phyloP scores from a whole-genome alignment of 345 rosid genomes.

The Eucalyptus sp. region DNA sequence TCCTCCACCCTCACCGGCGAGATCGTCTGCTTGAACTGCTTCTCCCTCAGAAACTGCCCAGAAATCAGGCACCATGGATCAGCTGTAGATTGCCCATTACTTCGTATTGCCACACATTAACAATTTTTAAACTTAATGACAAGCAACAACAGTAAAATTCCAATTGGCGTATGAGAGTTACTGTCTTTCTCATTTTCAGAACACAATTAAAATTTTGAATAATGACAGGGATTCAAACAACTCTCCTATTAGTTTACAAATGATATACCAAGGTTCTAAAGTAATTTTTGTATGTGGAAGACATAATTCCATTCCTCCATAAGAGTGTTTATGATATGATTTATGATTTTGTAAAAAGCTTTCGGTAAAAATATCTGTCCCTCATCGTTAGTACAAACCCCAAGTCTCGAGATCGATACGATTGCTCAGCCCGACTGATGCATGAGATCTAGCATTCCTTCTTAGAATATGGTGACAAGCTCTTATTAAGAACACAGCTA shows the following conservation, averaged over 20 bases:
- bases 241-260: not conserved
- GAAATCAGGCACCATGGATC: not conserved
- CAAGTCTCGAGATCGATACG: not conserved
- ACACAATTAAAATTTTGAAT: not conserved
- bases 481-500: not conserved
- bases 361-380: not conserved
- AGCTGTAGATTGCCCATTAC: not conserved
- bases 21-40: constrained; percentile 10
- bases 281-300: not conserved
- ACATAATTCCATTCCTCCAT: not conserved
- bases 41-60: constrained; percentile 9
- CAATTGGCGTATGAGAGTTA: not conserved
- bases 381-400: no score
- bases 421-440: not conserved
- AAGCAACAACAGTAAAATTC: not conserved
- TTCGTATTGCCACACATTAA: not conserved
- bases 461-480: not conserved
- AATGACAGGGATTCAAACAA: not conserved
- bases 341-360: not conserved
- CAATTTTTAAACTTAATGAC: not conserved
- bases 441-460: not conserved
- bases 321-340: no score
- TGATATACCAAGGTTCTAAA: not conserved
- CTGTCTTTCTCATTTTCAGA: no score
- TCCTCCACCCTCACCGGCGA: constrained; percentile 8